Evolutionary conservation across 176 grass and related monocot genomes (phyloP).

Genomic region (Hyparrhenia diplandra): DNA sequence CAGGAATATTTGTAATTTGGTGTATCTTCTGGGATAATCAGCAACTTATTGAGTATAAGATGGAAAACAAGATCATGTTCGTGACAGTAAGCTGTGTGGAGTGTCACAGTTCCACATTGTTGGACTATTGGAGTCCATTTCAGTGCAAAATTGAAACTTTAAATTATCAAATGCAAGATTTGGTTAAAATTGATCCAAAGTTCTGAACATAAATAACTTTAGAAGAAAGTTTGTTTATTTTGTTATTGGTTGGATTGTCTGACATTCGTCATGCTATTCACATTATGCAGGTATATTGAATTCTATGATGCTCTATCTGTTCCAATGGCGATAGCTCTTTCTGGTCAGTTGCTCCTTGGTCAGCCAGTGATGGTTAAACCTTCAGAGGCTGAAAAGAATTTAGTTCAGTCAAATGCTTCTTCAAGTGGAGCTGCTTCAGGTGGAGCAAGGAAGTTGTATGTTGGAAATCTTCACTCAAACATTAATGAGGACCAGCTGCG

Average conservation of each 20-base stretch:
- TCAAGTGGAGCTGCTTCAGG: constrained; percentile 66
- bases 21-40: constrained; percentile 45
- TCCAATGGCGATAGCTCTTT: constrained; percentile 95
- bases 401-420: constrained; percentile 79
- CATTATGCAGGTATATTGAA: constrained; percentile 81
- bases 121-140: not conserved
- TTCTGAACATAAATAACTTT: not conserved
- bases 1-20: constrained; percentile 40
- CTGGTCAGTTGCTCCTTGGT: constrained; percentile 72
- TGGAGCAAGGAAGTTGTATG: constrained; percentile 88
- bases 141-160: not conserved
- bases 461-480: constrained; percentile 95
- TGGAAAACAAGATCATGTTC: constrained; percentile 37
- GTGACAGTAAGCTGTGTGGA: constrained; percentile 24
- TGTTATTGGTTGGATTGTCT: constrained; percentile 1
- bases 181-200: not conserved
- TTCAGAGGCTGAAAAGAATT: constrained; percentile 97
- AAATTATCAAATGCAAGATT: constrained; percentile 1
- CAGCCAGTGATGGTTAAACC: constrained; percentile 93
- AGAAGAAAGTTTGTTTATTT: not conserved
- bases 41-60: constrained; percentile 39
- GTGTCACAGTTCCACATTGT: constrained; percentile 4
- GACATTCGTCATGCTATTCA: constrained; percentile 9
- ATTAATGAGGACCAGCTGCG: constrained; percentile 91
- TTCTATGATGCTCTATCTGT: constrained; percentile 99